These are phyloP conservation scores for Talaromyces sp. DNA, from an alignment of 2,329 filamentous ascomycete species.

Conservation along the genomic window DNA sequence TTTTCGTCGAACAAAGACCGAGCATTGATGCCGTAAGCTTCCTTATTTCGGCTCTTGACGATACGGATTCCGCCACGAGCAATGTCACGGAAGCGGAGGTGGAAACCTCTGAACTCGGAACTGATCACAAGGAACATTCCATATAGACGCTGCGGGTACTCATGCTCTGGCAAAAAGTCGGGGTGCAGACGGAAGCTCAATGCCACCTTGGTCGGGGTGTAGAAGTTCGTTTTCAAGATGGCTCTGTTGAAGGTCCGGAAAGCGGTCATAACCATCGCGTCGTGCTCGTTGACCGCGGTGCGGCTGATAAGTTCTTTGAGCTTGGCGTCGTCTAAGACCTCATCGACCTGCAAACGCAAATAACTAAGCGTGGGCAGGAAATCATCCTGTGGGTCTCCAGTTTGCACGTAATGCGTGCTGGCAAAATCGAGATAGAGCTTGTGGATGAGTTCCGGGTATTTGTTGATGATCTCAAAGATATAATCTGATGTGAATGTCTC, in stretches of 20 bases:
- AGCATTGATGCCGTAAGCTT: slow-evolving; percentile 93
- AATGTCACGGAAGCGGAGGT: slow-evolving; percentile 95
- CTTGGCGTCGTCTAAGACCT: slow-evolving; percentile 69
- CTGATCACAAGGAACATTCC: slow-evolving; percentile 99
- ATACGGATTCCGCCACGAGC: slow-evolving; percentile 96
- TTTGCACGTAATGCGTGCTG: slow-evolving; percentile 72
- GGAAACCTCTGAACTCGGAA: slow-evolving; percentile 94
- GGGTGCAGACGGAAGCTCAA: slow-evolving; percentile 87
- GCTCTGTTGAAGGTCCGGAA: slow-evolving; percentile 94
- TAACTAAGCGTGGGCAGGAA: slow-evolving; percentile 67
- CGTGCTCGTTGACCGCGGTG: slow-evolving; percentile 85
- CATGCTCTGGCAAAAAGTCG: slow-evolving; percentile 76
- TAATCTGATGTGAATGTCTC: slow-evolving; percentile 98
- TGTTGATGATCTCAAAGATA: slow-evolving; percentile 92
- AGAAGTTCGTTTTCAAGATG: slow-evolving; percentile 94
- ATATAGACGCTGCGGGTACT: slow-evolving; percentile 90
- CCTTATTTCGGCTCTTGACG: slow-evolving; percentile 94
- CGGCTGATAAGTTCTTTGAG: slow-evolving; percentile 72
- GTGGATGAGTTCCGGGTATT: slow-evolving; percentile 81
- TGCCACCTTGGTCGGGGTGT: slow-evolving; percentile 96
- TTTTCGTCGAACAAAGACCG: slow-evolving; percentile 97
- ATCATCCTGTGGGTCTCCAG: slow-evolving; percentile 56
- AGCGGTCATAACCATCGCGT: slow-evolving; percentile 95
- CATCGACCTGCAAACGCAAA: slow-evolving; percentile 60
- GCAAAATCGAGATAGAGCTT: slow-evolving; percentile 89